phyloP scores from a whole-genome alignment of 1,284 basidiomycete genomes.

The Austroboletus niveus region DNA sequence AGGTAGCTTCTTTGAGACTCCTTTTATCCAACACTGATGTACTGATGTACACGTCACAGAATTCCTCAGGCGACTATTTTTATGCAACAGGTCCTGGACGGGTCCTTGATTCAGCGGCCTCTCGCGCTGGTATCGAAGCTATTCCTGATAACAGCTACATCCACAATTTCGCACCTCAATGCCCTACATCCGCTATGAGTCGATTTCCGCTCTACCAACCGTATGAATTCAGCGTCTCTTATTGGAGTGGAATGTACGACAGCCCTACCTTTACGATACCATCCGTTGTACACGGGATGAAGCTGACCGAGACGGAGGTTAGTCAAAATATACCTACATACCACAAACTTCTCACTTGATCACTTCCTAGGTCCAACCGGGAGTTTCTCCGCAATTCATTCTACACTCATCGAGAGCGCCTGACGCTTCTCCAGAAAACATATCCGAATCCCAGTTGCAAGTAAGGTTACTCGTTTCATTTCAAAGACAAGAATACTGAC shows the following conservation, averaged over 20 bases:
- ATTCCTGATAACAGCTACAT: background rate
- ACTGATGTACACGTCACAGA: slow-evolving; percentile 7
- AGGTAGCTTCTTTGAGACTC: slow-evolving; percentile 3
- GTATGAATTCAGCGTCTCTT: background rate
- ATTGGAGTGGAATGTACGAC: background rate
- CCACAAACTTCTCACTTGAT: background rate
- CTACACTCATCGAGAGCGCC: background rate
- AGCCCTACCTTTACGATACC: background rate
- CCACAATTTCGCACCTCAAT: background rate
- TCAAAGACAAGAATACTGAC: background rate
- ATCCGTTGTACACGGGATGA: background rate
- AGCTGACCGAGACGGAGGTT: slow-evolving; percentile 3
- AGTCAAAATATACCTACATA: background rate
- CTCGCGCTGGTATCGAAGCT: background rate
- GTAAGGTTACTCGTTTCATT: slow-evolving; percentile 3
- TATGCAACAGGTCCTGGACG: background rate
- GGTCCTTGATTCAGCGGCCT: background rate
- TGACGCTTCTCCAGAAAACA: background rate
- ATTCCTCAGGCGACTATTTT: background rate
- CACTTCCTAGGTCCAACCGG: background rate
- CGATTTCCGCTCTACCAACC: background rate
- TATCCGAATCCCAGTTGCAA: background rate
- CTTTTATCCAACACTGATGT: background rate
- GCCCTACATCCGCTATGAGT: background rate
- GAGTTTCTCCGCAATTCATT: background rate